phyloP scores from a whole-genome alignment of 192 early-diverging fungal genomes.

The Fimicolochytrium jonesii region DNA sequence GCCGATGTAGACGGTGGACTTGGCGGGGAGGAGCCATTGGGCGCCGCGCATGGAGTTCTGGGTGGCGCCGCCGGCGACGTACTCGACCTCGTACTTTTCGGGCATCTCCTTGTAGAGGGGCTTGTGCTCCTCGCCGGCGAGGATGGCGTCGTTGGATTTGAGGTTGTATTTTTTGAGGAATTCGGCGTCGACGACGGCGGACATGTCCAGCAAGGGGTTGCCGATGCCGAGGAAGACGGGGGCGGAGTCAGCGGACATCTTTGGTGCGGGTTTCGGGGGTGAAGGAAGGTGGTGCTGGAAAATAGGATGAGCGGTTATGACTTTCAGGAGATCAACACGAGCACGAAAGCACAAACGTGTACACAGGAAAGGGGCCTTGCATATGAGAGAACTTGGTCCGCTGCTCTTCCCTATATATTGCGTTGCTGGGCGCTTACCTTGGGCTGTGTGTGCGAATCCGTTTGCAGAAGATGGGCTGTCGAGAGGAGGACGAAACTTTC shows the following conservation, averaged over 20 bases:
- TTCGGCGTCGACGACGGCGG: constrained; percentile 65
- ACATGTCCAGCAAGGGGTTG: constrained; percentile 98
- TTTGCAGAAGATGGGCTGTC: no score
- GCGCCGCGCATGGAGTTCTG: constrained; percentile 88
- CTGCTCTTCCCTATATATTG: no score
- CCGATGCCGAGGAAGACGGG: constrained; percentile 81
- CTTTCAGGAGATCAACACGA: no score
- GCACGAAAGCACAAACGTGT: no score
- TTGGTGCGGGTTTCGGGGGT: no score
- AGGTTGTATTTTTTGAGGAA: constrained; percentile 84
- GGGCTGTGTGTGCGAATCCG: no score
- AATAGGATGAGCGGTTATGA: no score
- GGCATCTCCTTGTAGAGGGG: constrained; percentile 84
- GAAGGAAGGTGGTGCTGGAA: neutral
- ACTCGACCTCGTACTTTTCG: constrained; percentile 58
- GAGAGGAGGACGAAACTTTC: no score
- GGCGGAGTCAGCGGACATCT: constrained; percentile 14
- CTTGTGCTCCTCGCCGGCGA: constrained; percentile 85
- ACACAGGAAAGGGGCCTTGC: no score
- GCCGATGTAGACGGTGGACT: constrained; percentile 90
- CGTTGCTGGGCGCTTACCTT: no score
- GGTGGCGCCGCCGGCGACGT: constrained; percentile 93
- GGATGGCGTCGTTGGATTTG: constrained; percentile 93
- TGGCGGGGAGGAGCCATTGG: constrained; percentile 81
- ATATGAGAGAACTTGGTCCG: no score